phyloP scores from a whole-genome alignment of 2,329 filamentous ascomycete genomes.

The Apiospora sp. region DNA sequence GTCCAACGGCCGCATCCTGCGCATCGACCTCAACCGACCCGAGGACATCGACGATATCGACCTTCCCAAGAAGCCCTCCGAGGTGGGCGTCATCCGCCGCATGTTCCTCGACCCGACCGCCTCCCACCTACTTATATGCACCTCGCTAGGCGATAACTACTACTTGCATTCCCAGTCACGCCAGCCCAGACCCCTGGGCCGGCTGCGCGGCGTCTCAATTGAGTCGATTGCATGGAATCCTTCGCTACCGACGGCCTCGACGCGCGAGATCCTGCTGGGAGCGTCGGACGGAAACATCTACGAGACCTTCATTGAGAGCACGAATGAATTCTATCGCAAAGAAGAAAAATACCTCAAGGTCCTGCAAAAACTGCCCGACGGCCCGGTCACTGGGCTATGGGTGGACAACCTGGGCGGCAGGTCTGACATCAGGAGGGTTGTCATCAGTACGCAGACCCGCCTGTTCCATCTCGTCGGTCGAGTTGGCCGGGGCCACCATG shows the following conservation, averaged over 20 bases:
- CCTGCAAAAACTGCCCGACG: constrained; percentile 83
- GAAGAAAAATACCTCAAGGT: constrained; percentile 92
- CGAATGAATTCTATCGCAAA: constrained; percentile 92
- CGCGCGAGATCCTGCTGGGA: constrained; percentile 90
- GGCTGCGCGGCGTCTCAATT: constrained; percentile 85
- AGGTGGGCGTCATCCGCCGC: constrained; percentile 90
- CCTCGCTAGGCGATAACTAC: constrained; percentile 92
- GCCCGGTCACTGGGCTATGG: constrained; percentile 85
- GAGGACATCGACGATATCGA: constrained; percentile 99
- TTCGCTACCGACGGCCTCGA: constrained; percentile 89
- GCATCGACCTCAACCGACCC: constrained; percentile 92
- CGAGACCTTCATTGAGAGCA: constrained; percentile 93
- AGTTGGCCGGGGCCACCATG: constrained; percentile 74
- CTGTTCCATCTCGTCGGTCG: constrained; percentile 85
- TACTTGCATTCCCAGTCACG: constrained; percentile 96
- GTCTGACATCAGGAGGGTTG: constrained; percentile 76
- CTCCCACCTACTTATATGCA: constrained; percentile 91
- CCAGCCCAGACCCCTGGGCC: constrained; percentile 81
- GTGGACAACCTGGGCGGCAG: constrained; percentile 75
- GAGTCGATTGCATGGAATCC: constrained; percentile 96
- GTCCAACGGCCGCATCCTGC: constrained; percentile 88
- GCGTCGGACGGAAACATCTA: constrained; percentile 95
- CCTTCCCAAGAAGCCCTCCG: constrained; percentile 89
- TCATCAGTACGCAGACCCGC: constrained; percentile 80
- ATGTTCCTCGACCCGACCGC: constrained; percentile 98